Base-by-base conservation (phyloP, 768 basidiomycete species). In the Tulasnella calospora region DNA sequence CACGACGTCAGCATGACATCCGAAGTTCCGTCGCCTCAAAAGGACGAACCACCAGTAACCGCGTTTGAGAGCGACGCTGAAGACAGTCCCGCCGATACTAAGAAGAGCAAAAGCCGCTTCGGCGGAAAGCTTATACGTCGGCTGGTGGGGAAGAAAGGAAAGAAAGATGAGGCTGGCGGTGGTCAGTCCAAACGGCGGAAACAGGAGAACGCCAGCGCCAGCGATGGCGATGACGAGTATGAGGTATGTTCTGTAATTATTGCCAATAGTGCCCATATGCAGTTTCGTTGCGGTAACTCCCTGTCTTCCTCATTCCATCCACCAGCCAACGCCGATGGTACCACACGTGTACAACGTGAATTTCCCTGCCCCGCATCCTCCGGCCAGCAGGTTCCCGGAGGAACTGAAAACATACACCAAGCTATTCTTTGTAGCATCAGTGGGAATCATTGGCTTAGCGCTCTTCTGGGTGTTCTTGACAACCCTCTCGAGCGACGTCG, bases 331-430 rank as follows among this genome's bases (percentile, higher is more conserved):
- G 33, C 73, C 80, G 93, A 82, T 93, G 94, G 57, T 57, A 23
- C 36, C 75, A 23, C 47, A 67, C 55, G 47, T 61, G 82, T 95
- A 94, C 83, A 94, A 94, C 2, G 87, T 95, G 79, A 94, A 95
- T 84, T 87, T 95, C 85, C 88, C 94, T 23, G 87, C 91, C 35
- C 87, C 89, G 23, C 84, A 89, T 35, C 82, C 86, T 35, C 86
- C 88, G 57, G 88, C 85, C 79, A 89, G 90, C 38, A 92, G 94
- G 79, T 84, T 86, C 46, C 96, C 96, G 30, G 94, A 95, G 84
- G 86, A 96, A 76, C 86, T 98, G 38, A 88, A 95, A 80, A 94
- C 94, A 80, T 99, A 99, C 84, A 86, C 97, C 30, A 97, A 99
- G 83, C 94, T 99, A 85, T 90, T 94, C 84, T 98, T 98, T 86